Percentiles rank a stretch among this genome's conserved stretches.
These are phyloP conservation scores for Cladobotryum mycophilum DNA, from an alignment of 2,329 filamentous ascomycete species.

Conservation along the genomic window DNA sequence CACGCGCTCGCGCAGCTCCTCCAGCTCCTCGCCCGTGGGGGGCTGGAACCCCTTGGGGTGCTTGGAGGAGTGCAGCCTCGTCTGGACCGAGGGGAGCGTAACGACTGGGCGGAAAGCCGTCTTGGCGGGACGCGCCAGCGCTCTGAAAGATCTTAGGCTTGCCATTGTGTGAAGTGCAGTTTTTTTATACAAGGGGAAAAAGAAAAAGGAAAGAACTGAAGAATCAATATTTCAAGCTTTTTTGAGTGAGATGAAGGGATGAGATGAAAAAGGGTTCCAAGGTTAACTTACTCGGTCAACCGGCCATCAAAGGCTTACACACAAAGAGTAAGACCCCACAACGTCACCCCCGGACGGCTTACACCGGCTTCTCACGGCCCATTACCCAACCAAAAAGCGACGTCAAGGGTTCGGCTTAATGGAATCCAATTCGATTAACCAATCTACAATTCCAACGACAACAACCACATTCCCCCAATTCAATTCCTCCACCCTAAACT, in stretches of 20 bases:
- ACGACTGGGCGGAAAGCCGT: constrained; percentile 22
- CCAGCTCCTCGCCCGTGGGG: constrained; percentile 65
- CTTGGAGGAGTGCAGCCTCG: constrained; percentile 47
- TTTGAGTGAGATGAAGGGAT: not conserved
- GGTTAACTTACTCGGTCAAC: not conserved
- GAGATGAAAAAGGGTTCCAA: not conserved
- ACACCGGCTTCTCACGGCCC: not conserved
- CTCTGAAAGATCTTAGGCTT: constrained; percentile 32
- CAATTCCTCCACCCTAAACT: not conserved
- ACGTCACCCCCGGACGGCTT: constrained; percentile 39
- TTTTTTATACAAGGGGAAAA: not conserved
- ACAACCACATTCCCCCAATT: not conserved
- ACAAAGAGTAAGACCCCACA: not conserved
- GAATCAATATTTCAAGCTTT: not conserved
- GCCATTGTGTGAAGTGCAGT: constrained; percentile 27
- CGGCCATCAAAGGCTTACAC: constrained; percentile 11
- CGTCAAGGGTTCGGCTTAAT: constrained; percentile 10
- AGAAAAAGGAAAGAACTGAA: not conserved
- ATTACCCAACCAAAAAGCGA: constrained; percentile 6
- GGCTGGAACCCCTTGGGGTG: constrained; percentile 58
- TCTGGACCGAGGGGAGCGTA: constrained; percentile 32
- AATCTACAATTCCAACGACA: not conserved
- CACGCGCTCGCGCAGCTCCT: constrained; percentile 75
- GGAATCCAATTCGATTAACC: not conserved
- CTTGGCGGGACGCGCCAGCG: constrained; percentile 27